Evolutionary conservation across 352 stramenopile species (phyloP).

Genomic region (Phytophthora tentaculata): DNA sequence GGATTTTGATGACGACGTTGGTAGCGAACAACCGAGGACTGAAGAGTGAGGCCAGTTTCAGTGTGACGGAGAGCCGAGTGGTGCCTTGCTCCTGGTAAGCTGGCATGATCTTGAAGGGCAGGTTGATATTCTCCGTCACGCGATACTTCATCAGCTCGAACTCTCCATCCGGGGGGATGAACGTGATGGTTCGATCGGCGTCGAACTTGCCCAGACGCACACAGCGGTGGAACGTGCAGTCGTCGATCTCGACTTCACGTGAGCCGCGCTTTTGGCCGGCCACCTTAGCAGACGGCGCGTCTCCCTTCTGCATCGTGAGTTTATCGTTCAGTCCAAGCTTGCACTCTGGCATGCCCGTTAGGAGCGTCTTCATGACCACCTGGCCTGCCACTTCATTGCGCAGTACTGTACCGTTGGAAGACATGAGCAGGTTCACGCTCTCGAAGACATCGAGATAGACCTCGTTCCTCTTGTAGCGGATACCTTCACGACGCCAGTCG

Average conservation of each 20-base stretch:
- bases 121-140: slow-evolving; percentile 97
- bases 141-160: slow-evolving; percentile 99
- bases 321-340: slow-evolving; percentile 99
- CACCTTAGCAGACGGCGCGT: slow-evolving; percentile 53
- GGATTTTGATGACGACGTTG: slow-evolving; percentile 97
- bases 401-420: slow-evolving; percentile 92
- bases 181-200: slow-evolving; percentile 96
- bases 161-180: slow-evolving; percentile 98
- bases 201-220: slow-evolving; percentile 98
- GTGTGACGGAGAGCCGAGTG: slow-evolving; percentile 76
- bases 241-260: slow-evolving; percentile 93
- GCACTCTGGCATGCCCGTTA: slow-evolving; percentile 99
- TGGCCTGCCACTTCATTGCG: slow-evolving; percentile 96
- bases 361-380: slow-evolving; percentile 98
- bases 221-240: slow-evolving; percentile 99
- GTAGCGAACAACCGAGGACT: slow-evolving; percentile 96
- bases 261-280: slow-evolving; percentile 75
- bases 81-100: slow-evolving; percentile 95
- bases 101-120: slow-evolving; percentile 98
- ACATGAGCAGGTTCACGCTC: slow-evolving; percentile 97
- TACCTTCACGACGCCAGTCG: slow-evolving; percentile 94
- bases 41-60: slow-evolving; percentile 94
- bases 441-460: slow-evolving; percentile 98
- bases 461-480: slow-evolving; percentile 99
- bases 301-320: slow-evolving; percentile 97